Percentiles rank a stretch among this genome's conserved stretches.
phyloP scores from a whole-genome alignment of 441 rosid species.

The Euphorbia schlechtendalii region DNA sequence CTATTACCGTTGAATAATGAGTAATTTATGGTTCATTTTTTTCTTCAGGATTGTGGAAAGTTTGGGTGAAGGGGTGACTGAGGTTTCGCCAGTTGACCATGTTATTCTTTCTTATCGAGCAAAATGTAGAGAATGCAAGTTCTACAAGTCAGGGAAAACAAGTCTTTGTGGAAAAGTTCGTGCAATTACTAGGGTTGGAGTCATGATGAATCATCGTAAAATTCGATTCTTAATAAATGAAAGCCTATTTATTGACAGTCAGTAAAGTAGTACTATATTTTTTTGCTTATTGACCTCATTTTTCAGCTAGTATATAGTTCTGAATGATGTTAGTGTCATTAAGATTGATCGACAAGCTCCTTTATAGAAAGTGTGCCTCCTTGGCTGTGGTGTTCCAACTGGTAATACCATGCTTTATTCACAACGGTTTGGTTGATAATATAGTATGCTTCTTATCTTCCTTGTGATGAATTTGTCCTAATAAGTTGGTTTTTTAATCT shows the following conservation, averaged over 20 bases:
- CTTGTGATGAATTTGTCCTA: neutral
- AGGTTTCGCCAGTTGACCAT: conserved; percentile 88
- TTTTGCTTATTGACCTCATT: conserved; percentile 85
- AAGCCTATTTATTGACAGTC: conserved; percentile 76
- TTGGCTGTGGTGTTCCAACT: conserved; percentile 98
- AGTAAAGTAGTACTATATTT: too few species aligned
- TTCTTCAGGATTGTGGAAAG: conserved; percentile 77
- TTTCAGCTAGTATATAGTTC: conserved; percentile 61
- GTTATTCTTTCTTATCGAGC: conserved; percentile 97
- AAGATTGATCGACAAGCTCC: conserved; percentile 89
- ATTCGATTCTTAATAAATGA: conserved; percentile 73
- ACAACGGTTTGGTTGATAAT: neutral
- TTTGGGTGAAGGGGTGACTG: conserved; percentile 94
- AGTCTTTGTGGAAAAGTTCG: too few species aligned
- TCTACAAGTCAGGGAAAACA: conserved; percentile 93
- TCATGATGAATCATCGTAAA: conserved; percentile 86
- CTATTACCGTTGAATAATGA: conserved; percentile 1
- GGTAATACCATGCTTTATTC: conserved; percentile 34
- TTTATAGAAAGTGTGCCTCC: conserved; percentile 91
- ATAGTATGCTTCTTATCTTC: neutral
- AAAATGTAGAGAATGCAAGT: conserved; percentile 92
- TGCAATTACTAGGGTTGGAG: conserved; percentile 87
- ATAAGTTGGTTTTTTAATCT: neutral
- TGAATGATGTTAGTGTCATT: conserved; percentile 87
- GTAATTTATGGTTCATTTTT: conserved; percentile 5